A percentile compares a stretch with the other conserved stretches of the same genome.
Evolutionary conservation across 768 basidiomycete genomes (phyloP).

Genomic region (Boletellus emodensis): DNA sequence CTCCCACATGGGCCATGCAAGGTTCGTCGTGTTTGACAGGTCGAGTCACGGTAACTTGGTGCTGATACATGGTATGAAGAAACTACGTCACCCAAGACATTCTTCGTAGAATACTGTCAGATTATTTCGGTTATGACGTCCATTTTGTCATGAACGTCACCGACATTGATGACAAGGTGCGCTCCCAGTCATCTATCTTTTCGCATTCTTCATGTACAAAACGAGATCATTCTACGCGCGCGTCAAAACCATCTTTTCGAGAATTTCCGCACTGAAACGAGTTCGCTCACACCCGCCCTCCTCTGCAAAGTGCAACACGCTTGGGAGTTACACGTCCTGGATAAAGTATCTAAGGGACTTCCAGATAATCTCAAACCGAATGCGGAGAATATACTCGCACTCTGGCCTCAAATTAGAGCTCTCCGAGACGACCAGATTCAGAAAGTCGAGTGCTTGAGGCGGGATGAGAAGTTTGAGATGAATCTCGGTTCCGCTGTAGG

Average conservation of each 20-base stretch:
- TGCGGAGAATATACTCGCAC: slow-evolving; percentile 45
- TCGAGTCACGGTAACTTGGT: background rate
- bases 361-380: slow-evolving; percentile 44
- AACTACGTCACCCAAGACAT: slow-evolving; percentile 61
- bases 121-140: slow-evolving; percentile 97
- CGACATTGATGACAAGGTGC: slow-evolving; percentile 97
- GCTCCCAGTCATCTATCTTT: slow-evolving; percentile 9
- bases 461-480: slow-evolving; percentile 93
- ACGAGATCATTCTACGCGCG: slow-evolving; percentile 88
- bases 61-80: slow-evolving; percentile 39
- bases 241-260: slow-evolving; percentile 75
- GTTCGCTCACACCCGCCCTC: slow-evolving; percentile 52
- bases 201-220: slow-evolving; percentile 2
- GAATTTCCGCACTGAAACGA: slow-evolving; percentile 53
- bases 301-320: slow-evolving; percentile 54
- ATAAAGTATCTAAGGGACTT: slow-evolving; percentile 63
- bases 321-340: slow-evolving; percentile 62
- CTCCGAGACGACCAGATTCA: slow-evolving; percentile 53
- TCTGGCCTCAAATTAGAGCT: slow-evolving; percentile 55
- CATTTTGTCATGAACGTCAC: slow-evolving; percentile 99
- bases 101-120: slow-evolving; percentile 68
- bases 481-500: slow-evolving; percentile 75
- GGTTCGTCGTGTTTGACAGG: slow-evolving; percentile 46
- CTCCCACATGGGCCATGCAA: slow-evolving; percentile 97
- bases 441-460: slow-evolving; percentile 66